Evolutionary conservation across 2,329 filamentous ascomycete species (phyloP).

Genomic region (Calonectria honghensis): DNA sequence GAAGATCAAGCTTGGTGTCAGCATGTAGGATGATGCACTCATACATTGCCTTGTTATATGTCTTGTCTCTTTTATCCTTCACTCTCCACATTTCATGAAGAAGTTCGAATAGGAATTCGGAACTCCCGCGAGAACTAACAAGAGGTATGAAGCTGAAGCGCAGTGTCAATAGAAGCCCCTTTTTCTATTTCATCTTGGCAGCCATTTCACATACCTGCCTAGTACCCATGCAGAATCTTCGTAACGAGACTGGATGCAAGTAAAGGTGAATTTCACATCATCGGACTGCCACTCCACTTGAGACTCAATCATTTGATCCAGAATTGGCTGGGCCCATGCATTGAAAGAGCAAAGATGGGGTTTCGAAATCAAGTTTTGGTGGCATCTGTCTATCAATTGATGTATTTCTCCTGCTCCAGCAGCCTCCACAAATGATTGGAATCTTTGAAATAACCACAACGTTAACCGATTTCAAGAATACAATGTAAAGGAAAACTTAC

Average conservation of each 20-base stretch:
- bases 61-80: not conserved
- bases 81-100: not conserved
- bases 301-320: conserved; percentile 31
- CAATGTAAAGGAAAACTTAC: conserved; percentile 13
- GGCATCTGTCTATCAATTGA: not conserved
- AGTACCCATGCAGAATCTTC: conserved; percentile 22
- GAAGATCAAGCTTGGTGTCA: conserved; percentile 31
- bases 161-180: not conserved
- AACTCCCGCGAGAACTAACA: not conserved
- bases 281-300: conserved; percentile 12
- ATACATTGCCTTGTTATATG: conserved; percentile 17
- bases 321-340: conserved; percentile 12
- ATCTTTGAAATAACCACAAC: not conserved
- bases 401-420: not conserved
- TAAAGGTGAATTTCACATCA: conserved; percentile 17
- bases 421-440: not conserved
- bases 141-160: conserved; percentile 29
- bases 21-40: conserved; percentile 1
- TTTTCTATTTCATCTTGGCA: not conserved
- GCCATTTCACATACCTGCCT: conserved; percentile 13
- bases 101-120: conserved; percentile 22
- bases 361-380: not conserved
- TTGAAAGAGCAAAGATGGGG: conserved; percentile 34
- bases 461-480: not conserved
- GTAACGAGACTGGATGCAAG: not conserved